These are phyloP conservation scores for Colletotrichum liaoningense DNA, from an alignment of 2,329 filamentous ascomycete species.

Conservation along the genomic window DNA sequence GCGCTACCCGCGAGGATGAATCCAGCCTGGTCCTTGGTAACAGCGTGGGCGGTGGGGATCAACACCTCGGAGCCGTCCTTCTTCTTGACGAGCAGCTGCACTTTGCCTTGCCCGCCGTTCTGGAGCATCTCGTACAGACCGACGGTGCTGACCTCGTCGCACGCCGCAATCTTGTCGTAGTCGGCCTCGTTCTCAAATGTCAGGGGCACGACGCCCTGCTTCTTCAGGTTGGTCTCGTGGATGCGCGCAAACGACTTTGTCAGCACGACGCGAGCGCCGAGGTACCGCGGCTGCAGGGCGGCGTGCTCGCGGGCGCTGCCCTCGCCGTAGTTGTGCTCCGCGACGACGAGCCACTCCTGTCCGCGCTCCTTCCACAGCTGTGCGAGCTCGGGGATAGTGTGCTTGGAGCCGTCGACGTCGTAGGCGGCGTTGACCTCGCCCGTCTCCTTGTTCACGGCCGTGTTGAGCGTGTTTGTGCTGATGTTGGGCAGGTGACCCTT, in stretches of 20 bases:
- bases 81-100: slow-evolving; percentile 75
- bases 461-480: slow-evolving; percentile 95
- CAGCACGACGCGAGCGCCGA: slow-evolving; percentile 86
- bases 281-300: slow-evolving; percentile 89
- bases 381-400: slow-evolving; percentile 89
- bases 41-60: slow-evolving; percentile 85
- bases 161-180: slow-evolving; percentile 85
- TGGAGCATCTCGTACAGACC: slow-evolving; percentile 86
- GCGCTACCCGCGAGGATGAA: slow-evolving; percentile 96
- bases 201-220: slow-evolving; percentile 95
- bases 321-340: slow-evolving; percentile 97
- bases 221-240: slow-evolving; percentile 96
- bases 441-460: slow-evolving; percentile 91
- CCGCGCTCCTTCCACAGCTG: slow-evolving; percentile 82
- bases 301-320: slow-evolving; percentile 91
- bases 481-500: slow-evolving; percentile 99
- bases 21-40: slow-evolving; percentile 89
- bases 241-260: slow-evolving; percentile 91
- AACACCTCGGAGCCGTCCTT: slow-evolving; percentile 71
- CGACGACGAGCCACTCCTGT: slow-evolving; percentile 91
- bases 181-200: slow-evolving; percentile 91
- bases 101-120: slow-evolving; percentile 81
- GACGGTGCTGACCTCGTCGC: slow-evolving; percentile 84
- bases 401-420: slow-evolving; percentile 80
- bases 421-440: slow-evolving; percentile 93